A percentile compares a stretch with the other conserved stretches of the same genome.
Conservation (phyloP, 176 grass and related monocot genomes). For the Avena insularis region DNA sequence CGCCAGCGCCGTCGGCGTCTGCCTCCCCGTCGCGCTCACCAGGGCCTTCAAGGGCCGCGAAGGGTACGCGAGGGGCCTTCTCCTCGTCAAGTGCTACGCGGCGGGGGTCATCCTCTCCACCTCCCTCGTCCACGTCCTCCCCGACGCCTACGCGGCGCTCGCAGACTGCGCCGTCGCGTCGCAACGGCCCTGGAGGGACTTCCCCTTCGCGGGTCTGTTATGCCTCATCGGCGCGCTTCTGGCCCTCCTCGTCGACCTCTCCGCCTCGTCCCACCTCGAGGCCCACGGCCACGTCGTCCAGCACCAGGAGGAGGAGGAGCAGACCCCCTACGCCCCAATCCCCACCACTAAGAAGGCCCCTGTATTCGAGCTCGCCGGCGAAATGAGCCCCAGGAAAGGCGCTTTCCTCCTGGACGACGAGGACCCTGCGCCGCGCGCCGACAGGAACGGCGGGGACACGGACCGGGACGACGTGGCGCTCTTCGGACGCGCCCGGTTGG, state of each 20-base stretch:
- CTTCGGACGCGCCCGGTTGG: constrained; percentile 33
- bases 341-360: constrained; percentile 47
- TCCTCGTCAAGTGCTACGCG: constrained; percentile 97
- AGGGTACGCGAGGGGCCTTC: constrained; percentile 61
- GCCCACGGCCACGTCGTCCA: constrained; percentile 42
- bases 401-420: background rate
- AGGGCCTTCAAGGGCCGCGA: constrained; percentile 62
- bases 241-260: constrained; percentile 90
- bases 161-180: constrained; percentile 72
- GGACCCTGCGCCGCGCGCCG: background rate
- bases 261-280: constrained; percentile 70
- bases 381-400: constrained; percentile 65
- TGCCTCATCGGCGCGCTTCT: constrained; percentile 85
- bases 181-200: constrained; percentile 72
- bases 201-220: constrained; percentile 91
- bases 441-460: constrained; percentile 2
- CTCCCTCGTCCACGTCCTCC: constrained; percentile 94
- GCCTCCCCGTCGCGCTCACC: constrained; percentile 83
- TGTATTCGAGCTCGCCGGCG: constrained; percentile 51
- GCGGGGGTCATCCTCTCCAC: constrained; percentile 98
- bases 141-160: constrained; percentile 83
- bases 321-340: constrained; percentile 56
- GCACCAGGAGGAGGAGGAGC: constrained; percentile 1
- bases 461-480: constrained; percentile 58
- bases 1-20: constrained; percentile 71